Percentiles rank a stretch among this genome's conserved stretches.
phyloP scores from a whole-genome alignment of 1,139 yeast genomes.

The Magnusiomyces tetraspermus region DNA sequence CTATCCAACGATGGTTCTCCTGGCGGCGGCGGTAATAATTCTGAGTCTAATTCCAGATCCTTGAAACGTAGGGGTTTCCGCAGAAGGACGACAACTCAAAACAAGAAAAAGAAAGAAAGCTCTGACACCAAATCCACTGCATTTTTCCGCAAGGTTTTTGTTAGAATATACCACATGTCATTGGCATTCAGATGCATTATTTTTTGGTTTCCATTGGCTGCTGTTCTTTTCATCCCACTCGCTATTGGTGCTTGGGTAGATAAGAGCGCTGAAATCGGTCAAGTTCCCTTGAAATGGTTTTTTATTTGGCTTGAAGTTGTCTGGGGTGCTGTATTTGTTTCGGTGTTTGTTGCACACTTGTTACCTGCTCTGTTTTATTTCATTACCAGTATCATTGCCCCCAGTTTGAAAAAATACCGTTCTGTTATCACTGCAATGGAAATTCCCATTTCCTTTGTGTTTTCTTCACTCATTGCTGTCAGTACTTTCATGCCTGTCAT shows the following conservation, averaged over 20 bases:
- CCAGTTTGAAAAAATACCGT: constrained; percentile 30
- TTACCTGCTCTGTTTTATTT: constrained; percentile 27
- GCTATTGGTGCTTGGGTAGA: constrained; percentile 35
- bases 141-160: constrained; percentile 24
- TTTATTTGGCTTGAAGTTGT: constrained; percentile 38
- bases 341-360: constrained; percentile 30
- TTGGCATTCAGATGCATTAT: constrained; percentile 31
- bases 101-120: constrained; percentile 5
- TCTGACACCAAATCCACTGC: constrained; percentile 15
- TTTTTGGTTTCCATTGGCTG: constrained; percentile 35
- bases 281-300: constrained; percentile 33
- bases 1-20: background rate
- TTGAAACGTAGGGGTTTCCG: constrained; percentile 7
- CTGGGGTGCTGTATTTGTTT: constrained; percentile 35
- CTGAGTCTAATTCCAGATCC: constrained; percentile 12
- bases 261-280: constrained; percentile 28
- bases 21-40: background rate
- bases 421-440: constrained; percentile 33
- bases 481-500: constrained; percentile 35
- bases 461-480: constrained; percentile 31
- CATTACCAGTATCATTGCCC: constrained; percentile 30
- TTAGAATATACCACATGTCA: constrained; percentile 24
- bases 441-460: constrained; percentile 29
- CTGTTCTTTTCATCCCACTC: constrained; percentile 33
- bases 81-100: constrained; percentile 14